Percentiles rank a stretch among this genome's conserved stretches.
phyloP scores from a whole-genome alignment of 306 rosid genomes.

The Prunus davidiana region DNA sequence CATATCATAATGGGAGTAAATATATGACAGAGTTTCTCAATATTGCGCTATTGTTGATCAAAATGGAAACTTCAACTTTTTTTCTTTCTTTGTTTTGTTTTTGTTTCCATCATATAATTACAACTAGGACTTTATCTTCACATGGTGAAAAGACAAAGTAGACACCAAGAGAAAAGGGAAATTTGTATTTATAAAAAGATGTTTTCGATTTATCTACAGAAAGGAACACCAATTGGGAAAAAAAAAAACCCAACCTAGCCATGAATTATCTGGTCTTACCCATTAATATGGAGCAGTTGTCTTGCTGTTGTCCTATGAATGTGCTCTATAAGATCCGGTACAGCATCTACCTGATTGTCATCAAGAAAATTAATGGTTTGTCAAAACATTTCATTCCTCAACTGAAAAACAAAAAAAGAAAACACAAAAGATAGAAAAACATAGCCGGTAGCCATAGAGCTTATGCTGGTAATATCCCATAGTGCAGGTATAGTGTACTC shows the following conservation, averaged over 20 bases:
- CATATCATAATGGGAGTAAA: background rate
- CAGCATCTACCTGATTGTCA: slow-evolving; percentile 83
- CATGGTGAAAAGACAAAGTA: background rate
- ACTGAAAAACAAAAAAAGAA: background rate
- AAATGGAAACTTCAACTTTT: background rate
- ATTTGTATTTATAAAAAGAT: background rate
- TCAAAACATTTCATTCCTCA: background rate
- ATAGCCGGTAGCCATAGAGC: background rate
- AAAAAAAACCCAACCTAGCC: background rate
- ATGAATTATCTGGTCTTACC: slow-evolving; percentile 48
- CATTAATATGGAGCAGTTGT: slow-evolving; percentile 77
- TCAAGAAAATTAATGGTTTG: background rate
- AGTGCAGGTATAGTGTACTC: background rate
- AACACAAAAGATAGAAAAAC: background rate
- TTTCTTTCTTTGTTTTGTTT: background rate
- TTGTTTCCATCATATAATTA: background rate
- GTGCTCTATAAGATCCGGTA: slow-evolving; percentile 82
- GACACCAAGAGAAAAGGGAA: background rate
- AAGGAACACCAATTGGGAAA: background rate
- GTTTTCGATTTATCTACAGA: background rate
- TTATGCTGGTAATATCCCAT: no score
- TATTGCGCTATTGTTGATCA: background rate
- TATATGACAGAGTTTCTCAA: background rate
- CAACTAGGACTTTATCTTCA: background rate
- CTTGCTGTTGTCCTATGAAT: slow-evolving; percentile 85